Base-by-base conservation (phyloP, 1,139 yeast species). In the Saccharomyces hybrid region DNA sequence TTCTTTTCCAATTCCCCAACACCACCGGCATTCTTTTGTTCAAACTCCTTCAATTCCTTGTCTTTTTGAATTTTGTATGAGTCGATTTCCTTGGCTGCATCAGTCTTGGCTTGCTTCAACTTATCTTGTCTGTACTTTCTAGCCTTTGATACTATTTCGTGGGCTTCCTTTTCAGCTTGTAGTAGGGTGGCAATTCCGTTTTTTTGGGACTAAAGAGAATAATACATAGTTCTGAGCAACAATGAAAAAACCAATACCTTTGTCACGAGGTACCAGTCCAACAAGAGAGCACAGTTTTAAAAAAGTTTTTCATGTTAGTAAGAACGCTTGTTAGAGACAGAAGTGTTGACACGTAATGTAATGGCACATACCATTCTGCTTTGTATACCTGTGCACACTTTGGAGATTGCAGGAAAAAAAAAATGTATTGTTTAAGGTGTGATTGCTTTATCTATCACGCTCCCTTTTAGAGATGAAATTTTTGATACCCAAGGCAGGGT, bases 161-260 rank as follows among this genome's bases (percentile, higher is more conserved):
- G 97, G 25, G 99, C 99, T 67, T 89, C 95, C 75, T 88, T 89
- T 76, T 93, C 99, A 56, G 98, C 96, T 78, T 85, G 65, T 51
- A 67, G 59, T 51, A 69, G 58, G 27, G 72, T 69, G 41, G 71
- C 71, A 56, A 69, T 69, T 61, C 72, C 72, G 65, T 68, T 69
- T 53, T 63, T 61, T 59, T 66, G 70, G 34, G 69, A 64, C 67
- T 62, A 50, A 7, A 41, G 16, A 31, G 38, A n/a, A 11, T 31
- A 47, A 25, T 28, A 46, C 16, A 46, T 20, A 23, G 9, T 16
- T 38, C 16, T 38, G 44, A 38, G 44, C 44, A 38, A 38, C 44
- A n/a, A 46, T 26, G 48, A 23, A 46, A 25, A 13, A 46, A 44
- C 47, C 23, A 25, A 46, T 46, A 27, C 48, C 44, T 16, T 16